These are phyloP conservation scores for slime mould (Dictyostelium discoideum) DNA, from an alignment of 78 protist species.

Conservation along the genomic window DNA sequence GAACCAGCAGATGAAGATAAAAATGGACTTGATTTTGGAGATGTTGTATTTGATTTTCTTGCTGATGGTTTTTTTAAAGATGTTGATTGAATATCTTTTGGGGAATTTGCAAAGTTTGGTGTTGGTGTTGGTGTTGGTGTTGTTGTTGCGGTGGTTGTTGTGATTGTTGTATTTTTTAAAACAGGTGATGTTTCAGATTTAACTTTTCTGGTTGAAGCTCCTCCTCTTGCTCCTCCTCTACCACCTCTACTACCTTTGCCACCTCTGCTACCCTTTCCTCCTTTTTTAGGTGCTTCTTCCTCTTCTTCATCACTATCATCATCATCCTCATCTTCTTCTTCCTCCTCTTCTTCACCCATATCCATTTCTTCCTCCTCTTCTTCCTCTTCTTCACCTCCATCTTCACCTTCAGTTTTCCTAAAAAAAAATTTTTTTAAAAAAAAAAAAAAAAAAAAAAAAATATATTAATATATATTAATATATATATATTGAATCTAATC, in stretches of 20 bases:
- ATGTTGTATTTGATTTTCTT: slow-evolving; percentile 22
- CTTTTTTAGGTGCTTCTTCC: slow-evolving; percentile 44
- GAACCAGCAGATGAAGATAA: slow-evolving; percentile 54
- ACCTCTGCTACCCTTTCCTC: slow-evolving; percentile 38
- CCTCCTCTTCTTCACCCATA: slow-evolving; percentile 67
- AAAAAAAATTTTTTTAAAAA: no score
- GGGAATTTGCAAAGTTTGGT: not conserved
- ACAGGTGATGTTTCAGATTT: not conserved
- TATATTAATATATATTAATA: no score
- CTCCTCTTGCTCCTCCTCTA: slow-evolving; percentile 5
- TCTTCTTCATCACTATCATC: slow-evolving; percentile 49
- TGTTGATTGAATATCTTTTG: slow-evolving; percentile 20
- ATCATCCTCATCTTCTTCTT: slow-evolving; percentile 42
- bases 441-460: no score
- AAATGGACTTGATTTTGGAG: slow-evolving; percentile 42
- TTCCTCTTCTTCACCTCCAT: slow-evolving; percentile 27
- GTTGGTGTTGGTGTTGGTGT: not conserved
- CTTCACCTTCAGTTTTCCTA: slow-evolving; percentile 6
- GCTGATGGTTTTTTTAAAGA: slow-evolving; percentile 34
- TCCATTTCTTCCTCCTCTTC: slow-evolving; percentile 66
- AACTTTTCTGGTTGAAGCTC: slow-evolving; percentile 5
- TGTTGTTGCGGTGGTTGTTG: slow-evolving; percentile 24
- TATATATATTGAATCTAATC: no score
- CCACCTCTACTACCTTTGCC: slow-evolving; percentile 33
- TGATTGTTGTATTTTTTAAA: not conserved